Conservation (phyloP, 2,329 filamentous ascomycete genomes). For the Triangularia verruculosa region DNA sequence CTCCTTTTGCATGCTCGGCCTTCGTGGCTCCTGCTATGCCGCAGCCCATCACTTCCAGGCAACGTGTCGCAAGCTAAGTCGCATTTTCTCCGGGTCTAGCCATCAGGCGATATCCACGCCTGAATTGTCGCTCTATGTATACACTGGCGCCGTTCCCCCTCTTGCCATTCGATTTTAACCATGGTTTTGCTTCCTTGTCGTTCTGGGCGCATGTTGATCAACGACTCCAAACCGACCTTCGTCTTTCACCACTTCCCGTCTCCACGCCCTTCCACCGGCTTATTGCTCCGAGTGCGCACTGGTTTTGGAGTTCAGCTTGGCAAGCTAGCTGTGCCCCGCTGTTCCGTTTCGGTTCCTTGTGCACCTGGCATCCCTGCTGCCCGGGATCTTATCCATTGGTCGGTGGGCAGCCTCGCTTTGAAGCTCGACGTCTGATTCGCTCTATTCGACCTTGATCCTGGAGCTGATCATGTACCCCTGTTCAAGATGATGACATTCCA, state of each 20-base stretch:
- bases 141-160: not conserved
- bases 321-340: conserved; percentile 13
- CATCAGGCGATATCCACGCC: not conserved
- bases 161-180: not conserved
- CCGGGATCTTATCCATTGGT: conserved; percentile 23
- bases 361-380: conserved; percentile 1
- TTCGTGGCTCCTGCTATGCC: not conserved
- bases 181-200: not conserved
- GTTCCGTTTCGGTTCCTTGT: conserved; percentile 4
- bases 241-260: not conserved
- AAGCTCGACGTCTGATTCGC: conserved; percentile 18
- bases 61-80: not conserved
- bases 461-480: conserved; percentile 25
- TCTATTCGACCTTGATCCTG: conserved; percentile 14
- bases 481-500: conserved; percentile 21
- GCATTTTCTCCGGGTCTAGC: not conserved
- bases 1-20: not conserved
- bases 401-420: not conserved
- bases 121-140: not conserved
- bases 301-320: not conserved
- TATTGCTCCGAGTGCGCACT: not conserved
- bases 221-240: not conserved
- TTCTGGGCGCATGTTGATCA: not conserved
- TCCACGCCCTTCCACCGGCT: not conserved
- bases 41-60: not conserved